Conservation (phyloP, 306 rosid species). For the Vachellia collinsii region DNA sequence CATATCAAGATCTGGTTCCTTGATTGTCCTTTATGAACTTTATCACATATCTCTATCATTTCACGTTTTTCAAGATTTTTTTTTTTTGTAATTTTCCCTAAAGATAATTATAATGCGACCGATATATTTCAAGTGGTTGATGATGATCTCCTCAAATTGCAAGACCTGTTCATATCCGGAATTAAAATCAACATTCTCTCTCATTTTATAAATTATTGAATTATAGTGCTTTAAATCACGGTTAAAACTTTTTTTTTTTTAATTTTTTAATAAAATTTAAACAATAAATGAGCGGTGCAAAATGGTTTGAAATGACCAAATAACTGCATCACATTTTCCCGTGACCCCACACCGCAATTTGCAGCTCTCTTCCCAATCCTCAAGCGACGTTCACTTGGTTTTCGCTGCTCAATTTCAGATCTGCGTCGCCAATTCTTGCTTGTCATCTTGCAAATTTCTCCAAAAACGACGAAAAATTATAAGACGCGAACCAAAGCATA, state of each 20-base stretch:
- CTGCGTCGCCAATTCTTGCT: background rate
- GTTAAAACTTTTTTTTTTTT: background rate
- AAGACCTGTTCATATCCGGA: background rate
- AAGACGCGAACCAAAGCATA: background rate
- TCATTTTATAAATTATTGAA: background rate
- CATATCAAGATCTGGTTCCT: too few species aligned
- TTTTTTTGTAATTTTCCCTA: too few species aligned
- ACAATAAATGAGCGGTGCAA: background rate
- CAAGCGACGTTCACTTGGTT: constrained; percentile 7
- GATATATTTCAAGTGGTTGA: background rate
- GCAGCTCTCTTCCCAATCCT: background rate
- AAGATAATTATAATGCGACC: too few species aligned
- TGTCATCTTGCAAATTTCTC: constrained; percentile 6
- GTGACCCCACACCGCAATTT: constrained; percentile 14
- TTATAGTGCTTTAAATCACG: background rate
- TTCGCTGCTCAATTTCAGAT: background rate
- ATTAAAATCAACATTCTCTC: background rate
- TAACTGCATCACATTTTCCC: too few species aligned
- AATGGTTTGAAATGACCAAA: background rate
- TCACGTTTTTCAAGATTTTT: too few species aligned
- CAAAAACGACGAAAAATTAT: background rate
- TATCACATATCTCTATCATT: too few species aligned
- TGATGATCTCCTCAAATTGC: background rate
- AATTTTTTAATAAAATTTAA: background rate
- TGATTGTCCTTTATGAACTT: too few species aligned